Base-by-base conservation (phyloP, 106 monocot species). In the Dendrobium officinale region DNA sequence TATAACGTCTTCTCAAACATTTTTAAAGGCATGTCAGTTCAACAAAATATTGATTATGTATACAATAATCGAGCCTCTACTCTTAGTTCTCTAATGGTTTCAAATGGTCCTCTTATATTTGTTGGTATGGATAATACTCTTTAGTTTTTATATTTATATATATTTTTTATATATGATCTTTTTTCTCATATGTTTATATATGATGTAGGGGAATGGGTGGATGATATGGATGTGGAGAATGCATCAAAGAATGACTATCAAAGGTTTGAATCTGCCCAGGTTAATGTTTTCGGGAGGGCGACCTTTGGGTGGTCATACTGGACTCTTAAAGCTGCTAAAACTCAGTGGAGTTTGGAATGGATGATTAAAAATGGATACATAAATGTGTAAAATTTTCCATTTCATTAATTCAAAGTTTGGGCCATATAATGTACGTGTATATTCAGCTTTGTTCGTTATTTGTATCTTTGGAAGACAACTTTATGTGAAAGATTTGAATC, bases 221-320 rank as follows among this genome's bases (percentile, higher is more conserved):
- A 86, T 1, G 95, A 91, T 67, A 93, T 93, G 95, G 4, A 81
- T 6, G 87, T 91, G 59, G 29, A 10, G 33, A 80, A 72, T 0
- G 91, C 88, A 29, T 67, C 61, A 0, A 73, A 86, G 67, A 77
- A 82, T 77, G 95, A 96, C 20, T 93, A 88, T 44, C 86, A 81
- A 72, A 90, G 78, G 24, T 89, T 93, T 72, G 91, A 87, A 2
- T 29, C 9, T 0, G 91, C 88, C 0, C 87, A 88, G 75, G 22
- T 93, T 75, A 47, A 88, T 41, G 93, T 93, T 0, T 96, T 80
- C 47, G 87, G 89, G 33, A 45, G 77, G 55, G 91, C 93, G 0
- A 81, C 87, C 4, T 95, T 95, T 43, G 95, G 93, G 11, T 95
- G 95, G 95, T 82, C 92, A 0, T 95, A 95, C 73, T 95, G 92